Percentiles rank a stretch among this genome's conserved stretches.
Evolutionary conservation across 495 filamentous ascomycete genomes (phyloP).

Genomic region (Cenococcum geophilum): DNA sequence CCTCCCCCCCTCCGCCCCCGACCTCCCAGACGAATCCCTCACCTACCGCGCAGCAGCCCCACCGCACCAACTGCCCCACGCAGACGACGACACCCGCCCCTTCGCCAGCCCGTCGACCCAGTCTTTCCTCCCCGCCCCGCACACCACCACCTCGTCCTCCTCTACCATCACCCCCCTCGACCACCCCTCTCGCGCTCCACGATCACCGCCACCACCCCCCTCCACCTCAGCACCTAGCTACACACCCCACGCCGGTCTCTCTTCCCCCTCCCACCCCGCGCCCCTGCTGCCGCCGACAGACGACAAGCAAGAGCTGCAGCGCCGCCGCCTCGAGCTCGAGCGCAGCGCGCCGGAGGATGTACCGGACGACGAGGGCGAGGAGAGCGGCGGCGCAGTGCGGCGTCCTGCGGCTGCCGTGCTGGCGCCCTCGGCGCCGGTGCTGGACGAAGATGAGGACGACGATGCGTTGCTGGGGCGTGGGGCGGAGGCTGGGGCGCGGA

Average conservation of each 20-base stretch:
- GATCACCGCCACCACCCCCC: too few relatives aligned
- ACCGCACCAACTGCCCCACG: too few relatives aligned
- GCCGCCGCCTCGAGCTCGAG: slow-evolving; percentile 63
- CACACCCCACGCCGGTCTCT: too few relatives aligned
- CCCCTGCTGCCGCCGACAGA: slow-evolving; percentile 42
- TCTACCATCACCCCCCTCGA: neutral
- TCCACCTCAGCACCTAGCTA: too few relatives aligned
- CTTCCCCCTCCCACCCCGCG: too few relatives aligned
- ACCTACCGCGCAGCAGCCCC: too few relatives aligned
- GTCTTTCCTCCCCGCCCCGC: neutral
- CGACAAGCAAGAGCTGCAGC: slow-evolving; percentile 83
- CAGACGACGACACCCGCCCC: slow-evolving; percentile 27
- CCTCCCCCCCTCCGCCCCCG: slow-evolving; percentile 32
- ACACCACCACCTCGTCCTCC: neutral
- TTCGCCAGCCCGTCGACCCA: neutral
- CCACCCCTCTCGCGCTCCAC: slow-evolving; percentile 16
- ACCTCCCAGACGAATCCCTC: too few relatives aligned
- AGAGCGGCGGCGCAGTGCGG: too few relatives aligned
- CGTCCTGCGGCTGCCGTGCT: neutral
- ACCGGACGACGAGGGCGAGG: slow-evolving; percentile 41
- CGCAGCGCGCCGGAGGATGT: slow-evolving; percentile 60
- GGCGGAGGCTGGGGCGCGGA: slow-evolving; percentile 3
- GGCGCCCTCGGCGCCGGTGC: slow-evolving; percentile 58
- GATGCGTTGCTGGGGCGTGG: neutral
- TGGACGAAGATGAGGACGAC: slow-evolving; percentile 62